A percentile compares a stretch with the other conserved stretches of the same genome.
phyloP scores from a whole-genome alignment of 805 yeast genomes.

The Candida ortonii region DNA sequence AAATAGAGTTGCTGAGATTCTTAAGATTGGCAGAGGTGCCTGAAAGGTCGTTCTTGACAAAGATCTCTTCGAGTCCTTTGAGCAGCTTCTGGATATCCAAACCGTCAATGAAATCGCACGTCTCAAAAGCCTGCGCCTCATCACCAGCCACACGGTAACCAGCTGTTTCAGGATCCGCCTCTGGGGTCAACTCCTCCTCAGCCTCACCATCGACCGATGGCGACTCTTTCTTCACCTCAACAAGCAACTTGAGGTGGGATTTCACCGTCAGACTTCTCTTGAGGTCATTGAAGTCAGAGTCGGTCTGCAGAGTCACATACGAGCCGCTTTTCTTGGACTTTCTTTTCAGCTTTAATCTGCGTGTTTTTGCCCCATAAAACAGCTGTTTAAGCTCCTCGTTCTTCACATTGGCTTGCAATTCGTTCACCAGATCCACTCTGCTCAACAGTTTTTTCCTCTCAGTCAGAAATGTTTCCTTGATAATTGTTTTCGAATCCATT shows the following conservation, averaged over 20 bases:
- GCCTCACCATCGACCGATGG: too few relatives aligned
- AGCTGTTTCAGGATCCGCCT: too few relatives aligned
- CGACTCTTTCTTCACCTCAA: slow-evolving; percentile 3
- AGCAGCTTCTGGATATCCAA: slow-evolving; percentile 14
- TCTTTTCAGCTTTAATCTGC: slow-evolving; percentile 27
- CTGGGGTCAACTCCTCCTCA: too few relatives aligned
- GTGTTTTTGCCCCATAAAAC: background rate
- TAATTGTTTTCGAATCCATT: too few relatives aligned
- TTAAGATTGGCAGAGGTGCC: slow-evolving; percentile 11
- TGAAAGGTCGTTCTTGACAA: slow-evolving; percentile 10
- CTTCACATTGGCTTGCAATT: slow-evolving; percentile 1
- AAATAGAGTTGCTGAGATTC: slow-evolving; percentile 17
- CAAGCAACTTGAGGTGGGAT: slow-evolving; percentile 38
- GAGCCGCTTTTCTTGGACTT: slow-evolving; percentile 45
- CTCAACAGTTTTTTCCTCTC: slow-evolving; percentile 1
- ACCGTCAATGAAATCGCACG: slow-evolving; percentile 7
- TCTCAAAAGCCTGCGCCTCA: too few relatives aligned
- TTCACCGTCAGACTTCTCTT: slow-evolving; percentile 48
- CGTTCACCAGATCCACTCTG: slow-evolving; percentile 6
- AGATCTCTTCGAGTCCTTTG: slow-evolving; percentile 15
- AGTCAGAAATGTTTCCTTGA: slow-evolving; percentile 2
- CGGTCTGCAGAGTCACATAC: slow-evolving; percentile 38
- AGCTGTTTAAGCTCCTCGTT: slow-evolving; percentile 3
- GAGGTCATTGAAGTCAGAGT: slow-evolving; percentile 41
- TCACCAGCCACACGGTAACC: too few relatives aligned